Conservation (phyloP, 768 basidiomycete species). For the Lyophyllum atratum region DNA sequence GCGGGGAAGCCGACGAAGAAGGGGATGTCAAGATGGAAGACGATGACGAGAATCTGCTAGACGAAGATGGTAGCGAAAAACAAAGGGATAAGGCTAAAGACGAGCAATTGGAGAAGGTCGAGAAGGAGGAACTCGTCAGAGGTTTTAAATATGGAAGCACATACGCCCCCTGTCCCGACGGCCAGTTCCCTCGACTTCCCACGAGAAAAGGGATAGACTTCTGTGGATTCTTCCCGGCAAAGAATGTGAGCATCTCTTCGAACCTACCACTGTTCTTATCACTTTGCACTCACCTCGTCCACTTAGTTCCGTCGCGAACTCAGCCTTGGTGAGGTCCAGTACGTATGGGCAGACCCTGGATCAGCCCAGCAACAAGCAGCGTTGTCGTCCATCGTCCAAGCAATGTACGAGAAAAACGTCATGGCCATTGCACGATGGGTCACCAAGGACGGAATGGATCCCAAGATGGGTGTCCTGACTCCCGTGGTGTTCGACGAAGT, state of each 20-base stretch:
- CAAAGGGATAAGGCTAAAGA: conserved; percentile 33
- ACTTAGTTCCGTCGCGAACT: conserved; percentile 79
- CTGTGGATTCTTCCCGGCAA: conserved; percentile 74
- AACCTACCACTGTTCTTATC: background rate
- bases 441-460: conserved; percentile 67
- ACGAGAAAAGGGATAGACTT: conserved; percentile 88
- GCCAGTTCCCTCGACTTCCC: conserved; percentile 73
- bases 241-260: conserved; percentile 50
- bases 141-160: conserved; percentile 92
- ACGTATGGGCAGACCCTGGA: conserved; percentile 76
- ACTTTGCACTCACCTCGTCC: background rate
- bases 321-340: conserved; percentile 82
- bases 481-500: conserved; percentile 65
- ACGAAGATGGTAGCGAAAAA: conserved; percentile 26
- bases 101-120: conserved; percentile 52
- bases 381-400: conserved; percentile 84
- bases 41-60: conserved; percentile 28
- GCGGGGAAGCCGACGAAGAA: conserved; percentile 39
- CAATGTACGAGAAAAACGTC: conserved; percentile 66
- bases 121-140: conserved; percentile 76
- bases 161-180: conserved; percentile 84
- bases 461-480: conserved; percentile 81
- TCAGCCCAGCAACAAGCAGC: conserved; percentile 76
- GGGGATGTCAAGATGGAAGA: conserved; percentile 44
- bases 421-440: conserved; percentile 88